Conservation (phyloP, 2,329 filamentous ascomycete species). For the Cytospora chrysosperma region DNA sequence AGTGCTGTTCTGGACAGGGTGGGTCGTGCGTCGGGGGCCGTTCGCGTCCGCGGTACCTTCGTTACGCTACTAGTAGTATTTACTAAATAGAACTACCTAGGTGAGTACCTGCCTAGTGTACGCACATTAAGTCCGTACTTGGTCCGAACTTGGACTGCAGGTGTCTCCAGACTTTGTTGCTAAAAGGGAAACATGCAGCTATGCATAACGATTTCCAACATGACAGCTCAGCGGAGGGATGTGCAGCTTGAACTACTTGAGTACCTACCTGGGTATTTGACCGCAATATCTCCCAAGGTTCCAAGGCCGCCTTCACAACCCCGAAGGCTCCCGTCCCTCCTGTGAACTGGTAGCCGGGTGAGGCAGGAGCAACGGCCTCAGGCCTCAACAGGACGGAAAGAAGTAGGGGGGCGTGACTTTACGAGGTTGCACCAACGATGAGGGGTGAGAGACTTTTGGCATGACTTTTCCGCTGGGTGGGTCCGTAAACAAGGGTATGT, state of each 20-base stretch:
- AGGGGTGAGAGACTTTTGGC: constrained; percentile 21
- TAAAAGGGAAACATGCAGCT: background rate
- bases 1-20: constrained; percentile 3
- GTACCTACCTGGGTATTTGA: background rate
- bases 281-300: background rate
- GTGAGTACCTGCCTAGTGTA: too few species aligned
- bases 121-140: background rate
- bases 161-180: background rate
- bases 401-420: constrained; percentile 19
- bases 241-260: background rate
- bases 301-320: too few species aligned
- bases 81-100: background rate
- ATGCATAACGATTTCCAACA: background rate
- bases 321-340: background rate
- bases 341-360: background rate
- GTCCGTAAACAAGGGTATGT: constrained; percentile 8
- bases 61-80: too few species aligned
- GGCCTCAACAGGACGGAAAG: constrained; percentile 10
- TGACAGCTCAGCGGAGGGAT: background rate
- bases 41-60: constrained; percentile 12
- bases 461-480: constrained; percentile 18
- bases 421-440: constrained; percentile 25
- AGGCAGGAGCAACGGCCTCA: constrained; percentile 1
- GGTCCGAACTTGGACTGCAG: background rate
- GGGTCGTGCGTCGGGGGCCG: constrained; percentile 15